Evolutionary conservation across 139 green algal species (phyloP), one percentile per base, ranked within the genome.

Genomic region (Chlorella sp.): DNA sequence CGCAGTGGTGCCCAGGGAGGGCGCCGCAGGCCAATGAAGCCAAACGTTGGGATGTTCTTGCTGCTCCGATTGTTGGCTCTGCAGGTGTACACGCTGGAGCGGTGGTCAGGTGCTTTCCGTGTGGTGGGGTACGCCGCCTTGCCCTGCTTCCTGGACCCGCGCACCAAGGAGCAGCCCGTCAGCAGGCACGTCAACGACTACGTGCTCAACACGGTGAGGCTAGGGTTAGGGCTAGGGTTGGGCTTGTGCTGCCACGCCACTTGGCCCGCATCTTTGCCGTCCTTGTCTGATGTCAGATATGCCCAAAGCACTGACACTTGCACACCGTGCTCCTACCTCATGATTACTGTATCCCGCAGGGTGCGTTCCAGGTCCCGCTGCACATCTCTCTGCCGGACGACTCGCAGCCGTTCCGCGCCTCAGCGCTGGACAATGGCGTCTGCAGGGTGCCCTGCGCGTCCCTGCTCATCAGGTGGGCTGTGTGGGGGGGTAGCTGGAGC

Each of bases 51-150:
- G n/a, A n/a, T n/a, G n/a, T n/a, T n/a, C n/a, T n/a, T n/a, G n/a
- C n/a, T n/a, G n/a, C n/a, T n/a, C n/a, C n/a, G n/a, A n/a, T n/a
- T n/a, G n/a, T n/a, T n/a, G n/a, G 10, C 42, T 55, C 17, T 63
- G 30, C 77, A 88, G 79, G 77, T 85, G 31, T 74, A 75, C 27
- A 84, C 83, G 2, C 42, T 85, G 17, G 78, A 83, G 76, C 77
- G 79, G 26, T 79, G 59, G 62, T 74, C 36, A 4, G 68, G 79
- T 0, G 1, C 70, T 29, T 65, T 80, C 30, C 62, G 72, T 0
- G 82, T 86, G 32, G 84, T 90, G 62, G 87, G 87, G 0, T 88
- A 86, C 69, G 83, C 77, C 0, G 61, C 77, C 64, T 72, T 91
- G n/a, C 36, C 61, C 5, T 55, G 85, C 23, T 91, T 90, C 71